Base-by-base conservation (phyloP, 140 eudicot species). In the Ambrosia hybrid region DNA sequence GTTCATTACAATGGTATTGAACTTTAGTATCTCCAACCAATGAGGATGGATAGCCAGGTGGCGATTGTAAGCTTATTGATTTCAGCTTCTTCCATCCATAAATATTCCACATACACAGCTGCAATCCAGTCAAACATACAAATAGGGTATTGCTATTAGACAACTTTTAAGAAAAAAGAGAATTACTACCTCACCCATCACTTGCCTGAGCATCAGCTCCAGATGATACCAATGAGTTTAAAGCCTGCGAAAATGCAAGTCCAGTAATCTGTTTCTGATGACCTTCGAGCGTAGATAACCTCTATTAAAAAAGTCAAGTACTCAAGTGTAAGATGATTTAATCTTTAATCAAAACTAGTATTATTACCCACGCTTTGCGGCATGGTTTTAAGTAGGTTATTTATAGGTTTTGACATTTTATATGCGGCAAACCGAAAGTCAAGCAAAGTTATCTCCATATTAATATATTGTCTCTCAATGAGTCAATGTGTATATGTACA, bases 191-290 rank as follows among this genome's bases (percentile, higher is more conserved):
- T n/a, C n/a, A n/a, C n/a, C n/a, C n/a, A n/a, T n/a, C 26, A 77
- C 92, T 81, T 80, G 71, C 98, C 94, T 90, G 98, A 55, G 96
- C 92, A 88, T 93, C 98, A 81, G 96, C 89, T 39, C 94, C 96
- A 57, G 97, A 85, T 30, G 98, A 93, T 62, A 93, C 96, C 63
- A 93, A 81, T 43, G 90, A 83, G 80, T 87, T 87, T 74, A 87
- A 76, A 38, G 82, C 76, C 76, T 84, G 90, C 1, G 98, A 93
- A 79, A 93, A 93, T 33, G 98, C 98, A 73, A 93, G 91, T 48
- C 98, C 98, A 57, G 96, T 85, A 38, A 93, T 88, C 37, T 67
- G 85, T 72, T 93, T 88, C 79, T 88, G 97, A 69, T 93, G 98
- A 75, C 98, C 97, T 78, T 88, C 84, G 68, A 93, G 94, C 76